A percentile compares a stretch with the other conserved stretches of the same genome.
Conservation (phyloP, 225 moss, liverwort and hornwort species). For the Marchantia paleacea region DNA sequence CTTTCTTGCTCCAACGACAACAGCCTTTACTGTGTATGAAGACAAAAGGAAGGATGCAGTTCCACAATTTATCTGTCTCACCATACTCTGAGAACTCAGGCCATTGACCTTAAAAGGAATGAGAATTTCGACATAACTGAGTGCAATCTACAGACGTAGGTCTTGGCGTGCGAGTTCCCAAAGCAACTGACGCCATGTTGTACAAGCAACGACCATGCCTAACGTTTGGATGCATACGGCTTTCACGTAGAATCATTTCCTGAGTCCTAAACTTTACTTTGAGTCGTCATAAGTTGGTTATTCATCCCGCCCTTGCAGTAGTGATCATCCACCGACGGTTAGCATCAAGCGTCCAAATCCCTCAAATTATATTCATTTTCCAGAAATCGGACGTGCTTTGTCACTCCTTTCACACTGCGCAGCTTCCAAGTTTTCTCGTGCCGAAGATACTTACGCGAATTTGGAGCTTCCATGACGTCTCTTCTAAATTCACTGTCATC, state of each 20-base stretch:
- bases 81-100: background rate
- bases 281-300: background rate
- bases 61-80: background rate
- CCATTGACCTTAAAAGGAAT: background rate
- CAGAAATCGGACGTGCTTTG: no score
- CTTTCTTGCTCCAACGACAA: background rate
- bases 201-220: background rate
- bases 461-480: no score
- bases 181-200: conserved; percentile 3
- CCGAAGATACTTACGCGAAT: no score
- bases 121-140: background rate
- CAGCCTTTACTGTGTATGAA: background rate
- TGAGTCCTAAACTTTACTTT: background rate
- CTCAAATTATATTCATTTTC: no score
- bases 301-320: background rate
- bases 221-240: background rate
- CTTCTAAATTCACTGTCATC: no score
- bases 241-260: background rate
- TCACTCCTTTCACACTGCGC: no score
- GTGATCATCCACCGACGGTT: background rate
- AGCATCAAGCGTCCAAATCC: conserved; percentile 2
- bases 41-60: background rate
- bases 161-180: background rate
- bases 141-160: background rate
- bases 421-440: no score